Conservation (phyloP, 352 stramenopile genomes). For the Phytopythium montanum region DNA sequence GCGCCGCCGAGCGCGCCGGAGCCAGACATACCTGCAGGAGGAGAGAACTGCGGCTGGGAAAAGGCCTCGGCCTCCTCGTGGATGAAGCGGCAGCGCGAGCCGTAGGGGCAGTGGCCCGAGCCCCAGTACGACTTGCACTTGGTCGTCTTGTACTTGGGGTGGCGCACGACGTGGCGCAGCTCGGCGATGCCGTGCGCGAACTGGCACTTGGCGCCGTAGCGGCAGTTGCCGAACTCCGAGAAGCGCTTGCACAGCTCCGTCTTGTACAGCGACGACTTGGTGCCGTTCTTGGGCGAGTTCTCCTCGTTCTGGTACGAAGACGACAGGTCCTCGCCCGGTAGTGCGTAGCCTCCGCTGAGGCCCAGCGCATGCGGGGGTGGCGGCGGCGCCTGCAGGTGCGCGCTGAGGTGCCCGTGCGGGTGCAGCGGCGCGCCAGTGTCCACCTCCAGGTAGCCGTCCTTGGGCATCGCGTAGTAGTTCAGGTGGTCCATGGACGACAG, state of each 20-base stretch:
- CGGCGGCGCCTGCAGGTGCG: constrained; percentile 4
- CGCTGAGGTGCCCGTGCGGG: constrained; percentile 3
- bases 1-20: constrained; percentile 14
- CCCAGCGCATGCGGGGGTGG: neutral
- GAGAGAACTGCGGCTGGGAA: constrained; percentile 48
- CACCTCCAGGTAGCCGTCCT: constrained; percentile 69
- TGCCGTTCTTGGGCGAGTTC: constrained; percentile 81
- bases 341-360: constrained; percentile 29
- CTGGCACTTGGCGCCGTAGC: constrained; percentile 88
- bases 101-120: constrained; percentile 86
- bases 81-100: constrained; percentile 85
- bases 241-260: constrained; percentile 88
- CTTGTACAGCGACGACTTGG: constrained; percentile 86
- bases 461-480: constrained; percentile 79
- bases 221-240: constrained; percentile 83
- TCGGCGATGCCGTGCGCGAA: constrained; percentile 82
- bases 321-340: constrained; percentile 42
- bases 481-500: constrained; percentile 82
- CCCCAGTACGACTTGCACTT: constrained; percentile 91
- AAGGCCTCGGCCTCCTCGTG: constrained; percentile 78
- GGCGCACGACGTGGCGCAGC: constrained; percentile 78
- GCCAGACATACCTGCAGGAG: constrained; percentile 18
- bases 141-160: constrained; percentile 91
- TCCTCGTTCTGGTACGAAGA: constrained; percentile 59
- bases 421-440: constrained; percentile 28